Conservation (phyloP, 345 rosid genomes). For the Microcos paniculata region DNA sequence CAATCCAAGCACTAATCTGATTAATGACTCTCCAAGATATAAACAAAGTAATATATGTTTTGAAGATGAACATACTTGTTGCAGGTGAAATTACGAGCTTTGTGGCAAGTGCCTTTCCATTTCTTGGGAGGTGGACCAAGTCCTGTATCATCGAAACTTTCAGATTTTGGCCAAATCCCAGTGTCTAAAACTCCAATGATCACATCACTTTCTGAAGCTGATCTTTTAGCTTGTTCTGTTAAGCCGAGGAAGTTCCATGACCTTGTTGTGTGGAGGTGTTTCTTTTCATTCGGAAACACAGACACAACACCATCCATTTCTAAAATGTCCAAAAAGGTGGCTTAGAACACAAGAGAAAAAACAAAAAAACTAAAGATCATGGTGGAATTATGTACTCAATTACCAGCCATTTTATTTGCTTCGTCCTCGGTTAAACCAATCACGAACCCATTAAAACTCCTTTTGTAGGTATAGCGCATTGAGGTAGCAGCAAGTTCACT, state of each 20-base stretch:
- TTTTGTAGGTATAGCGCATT: too few relatives aligned
- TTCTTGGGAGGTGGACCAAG: background rate
- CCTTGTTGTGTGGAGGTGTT: background rate
- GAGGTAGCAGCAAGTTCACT: too few relatives aligned
- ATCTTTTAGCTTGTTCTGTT: background rate
- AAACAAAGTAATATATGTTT: background rate
- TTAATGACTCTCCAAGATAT: background rate
- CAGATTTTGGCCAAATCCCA: background rate
- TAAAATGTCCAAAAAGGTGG: background rate
- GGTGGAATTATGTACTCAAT: too few relatives aligned
- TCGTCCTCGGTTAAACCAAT: too few relatives aligned
- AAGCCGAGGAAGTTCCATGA: background rate
- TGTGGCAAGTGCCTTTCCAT: background rate
- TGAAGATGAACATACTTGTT: background rate
- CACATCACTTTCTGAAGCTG: background rate
- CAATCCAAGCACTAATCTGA: background rate
- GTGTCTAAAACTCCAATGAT: background rate
- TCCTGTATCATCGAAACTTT: background rate
- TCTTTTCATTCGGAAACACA: background rate
- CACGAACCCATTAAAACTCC: too few relatives aligned
- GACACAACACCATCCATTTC: background rate
- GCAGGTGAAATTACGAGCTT: background rate
- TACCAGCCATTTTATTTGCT: too few relatives aligned
- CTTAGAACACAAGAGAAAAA: too few relatives aligned
- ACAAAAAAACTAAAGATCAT: too few relatives aligned